phyloP scores from a whole-genome alignment of 768 basidiomycete genomes.

The Tephrocybe sp. region DNA sequence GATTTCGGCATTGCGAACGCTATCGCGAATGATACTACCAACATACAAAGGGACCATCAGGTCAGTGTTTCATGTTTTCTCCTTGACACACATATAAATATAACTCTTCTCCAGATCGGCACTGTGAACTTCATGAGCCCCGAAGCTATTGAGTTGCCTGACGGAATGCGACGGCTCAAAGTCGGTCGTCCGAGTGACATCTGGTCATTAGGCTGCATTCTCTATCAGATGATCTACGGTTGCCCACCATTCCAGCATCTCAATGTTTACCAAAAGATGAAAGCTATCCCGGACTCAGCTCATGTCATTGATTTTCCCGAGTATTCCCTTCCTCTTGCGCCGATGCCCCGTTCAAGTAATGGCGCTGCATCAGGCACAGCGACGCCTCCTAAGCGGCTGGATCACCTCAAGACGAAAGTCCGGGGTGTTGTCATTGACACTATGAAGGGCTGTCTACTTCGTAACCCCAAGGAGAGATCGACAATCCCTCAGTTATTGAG shows the following conservation, averaged over 20 bases:
- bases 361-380: slow-evolving; percentile 25
- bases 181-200: slow-evolving; percentile 96
- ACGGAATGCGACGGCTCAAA: slow-evolving; percentile 86
- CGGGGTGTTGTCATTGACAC: slow-evolving; percentile 72
- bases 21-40: slow-evolving; percentile 97
- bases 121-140: slow-evolving; percentile 99
- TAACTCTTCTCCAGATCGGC: slow-evolving; percentile 64
- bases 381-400: slow-evolving; percentile 55
- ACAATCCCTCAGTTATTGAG: slow-evolving; percentile 86
- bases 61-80: too few species aligned
- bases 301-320: slow-evolving; percentile 85
- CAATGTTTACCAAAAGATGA: slow-evolving; percentile 86
- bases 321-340: slow-evolving; percentile 53
- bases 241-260: slow-evolving; percentile 89
- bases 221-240: slow-evolving; percentile 99
- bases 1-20: slow-evolving; percentile 99
- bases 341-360: slow-evolving; percentile 31
- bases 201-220: slow-evolving; percentile 96
- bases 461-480: slow-evolving; percentile 80
- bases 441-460: slow-evolving; percentile 79
- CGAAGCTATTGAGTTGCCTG: slow-evolving; percentile 89
- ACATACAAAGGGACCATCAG: slow-evolving; percentile 96
- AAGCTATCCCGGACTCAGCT: slow-evolving; percentile 80
- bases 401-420: slow-evolving; percentile 72
- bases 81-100: too few species aligned